These are phyloP conservation scores for Tetradesmus obliquus DNA, from an alignment of 139 green algal genomes.

Conservation along the genomic window DNA sequence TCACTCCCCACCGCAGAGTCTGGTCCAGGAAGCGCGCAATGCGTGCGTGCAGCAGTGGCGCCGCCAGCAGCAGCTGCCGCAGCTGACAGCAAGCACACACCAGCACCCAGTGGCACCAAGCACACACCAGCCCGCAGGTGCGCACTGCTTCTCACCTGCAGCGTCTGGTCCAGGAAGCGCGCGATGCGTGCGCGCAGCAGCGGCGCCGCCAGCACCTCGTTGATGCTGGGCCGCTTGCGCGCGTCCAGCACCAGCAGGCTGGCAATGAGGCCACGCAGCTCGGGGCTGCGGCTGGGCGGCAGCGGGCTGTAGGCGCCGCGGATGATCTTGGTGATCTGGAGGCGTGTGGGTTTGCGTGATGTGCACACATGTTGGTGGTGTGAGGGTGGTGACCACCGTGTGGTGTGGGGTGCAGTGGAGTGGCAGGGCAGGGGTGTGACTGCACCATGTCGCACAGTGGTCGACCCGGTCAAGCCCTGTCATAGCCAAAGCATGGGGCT, in stretches of 20 bases:
- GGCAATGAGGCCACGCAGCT: conserved; percentile 69
- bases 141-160: conserved; percentile 51
- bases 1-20: conserved; percentile 54
- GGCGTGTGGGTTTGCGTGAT: neutral
- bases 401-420: neutral
- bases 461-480: neutral
- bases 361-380: neutral
- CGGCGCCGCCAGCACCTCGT: conserved; percentile 71
- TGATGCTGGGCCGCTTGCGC: conserved; percentile 69
- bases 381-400: neutral
- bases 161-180: conserved; percentile 68
- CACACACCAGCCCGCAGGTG: neutral
- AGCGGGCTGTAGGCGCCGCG: conserved; percentile 60
- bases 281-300: conserved; percentile 50
- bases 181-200: conserved; percentile 68
- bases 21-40: conserved; percentile 69
- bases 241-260: conserved; percentile 65
- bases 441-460: too few species aligned
- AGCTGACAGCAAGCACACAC: too few species aligned
- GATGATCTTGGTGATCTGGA: conserved; percentile 62
- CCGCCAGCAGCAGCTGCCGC: conserved; percentile 52
- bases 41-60: conserved; percentile 63
- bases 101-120: neutral
- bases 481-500: too few species aligned
- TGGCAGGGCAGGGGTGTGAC: neutral